Evolutionary conservation across 768 basidiomycete species (phyloP), one percentile per base, ranked within the genome.

Genomic region (Asterophora lycoperdoides): DNA sequence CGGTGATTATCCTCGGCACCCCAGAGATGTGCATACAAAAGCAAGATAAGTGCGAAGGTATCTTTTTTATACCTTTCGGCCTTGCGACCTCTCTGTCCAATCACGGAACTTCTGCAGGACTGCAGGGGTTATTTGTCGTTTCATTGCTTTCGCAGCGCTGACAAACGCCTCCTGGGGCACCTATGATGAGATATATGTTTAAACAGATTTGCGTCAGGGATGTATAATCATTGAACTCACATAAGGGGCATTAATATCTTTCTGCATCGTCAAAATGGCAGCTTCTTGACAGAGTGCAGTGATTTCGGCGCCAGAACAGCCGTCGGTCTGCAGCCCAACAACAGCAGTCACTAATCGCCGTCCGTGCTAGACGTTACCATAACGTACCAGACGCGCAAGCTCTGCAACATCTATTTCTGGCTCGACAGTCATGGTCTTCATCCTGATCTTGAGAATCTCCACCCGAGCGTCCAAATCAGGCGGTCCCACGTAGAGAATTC

Each of bases 241-340:
- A 58, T 73, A 76, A 38, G 81, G 75, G 2, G 91, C 83, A 50
- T 89, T 65, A 30, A 97, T 83, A 64, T 97, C 79, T 45, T 80
- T 75, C 55, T 89, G 84, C 96, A 99, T 98, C 0, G 93, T 89
- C 46, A 86, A 63, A 53, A 98, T 65, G 0, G 95, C 96, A 3
- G 96, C 96, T 66, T 99, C 95, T 68, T 98, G 96, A 63, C 94
- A 98, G 37, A 98, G 76, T 8, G 87, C 84, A 5, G 81, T 77
- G 29, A 98, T 83, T 65, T 99, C 96, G 5, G 96, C 96, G 4
- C 96, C 96, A 15, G 94, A 98, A 63, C 93, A 99, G 1, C 95
- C 96, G 8, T 88, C 83, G 1, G 93, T 89, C 96, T 98, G 42
- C 8, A 46, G 34, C 42, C 10, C 53, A 51, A 11, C 20, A 8